These are phyloP conservation scores for Jimgerdemannia lactiflua DNA, from an alignment of 192 early-diverging fungal genomes.

Conservation along the genomic window DNA sequence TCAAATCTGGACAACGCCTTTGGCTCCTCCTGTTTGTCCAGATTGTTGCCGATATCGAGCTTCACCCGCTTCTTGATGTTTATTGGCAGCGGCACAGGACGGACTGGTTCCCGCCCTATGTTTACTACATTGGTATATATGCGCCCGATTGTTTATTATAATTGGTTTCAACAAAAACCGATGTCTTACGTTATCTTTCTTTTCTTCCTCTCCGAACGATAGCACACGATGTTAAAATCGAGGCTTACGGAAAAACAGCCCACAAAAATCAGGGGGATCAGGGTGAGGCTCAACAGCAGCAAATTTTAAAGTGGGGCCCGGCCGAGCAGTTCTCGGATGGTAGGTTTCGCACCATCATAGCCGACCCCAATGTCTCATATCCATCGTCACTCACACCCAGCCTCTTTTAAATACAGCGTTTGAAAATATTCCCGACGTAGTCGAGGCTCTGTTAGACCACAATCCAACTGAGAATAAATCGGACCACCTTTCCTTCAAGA, in stretches of 20 bases:
- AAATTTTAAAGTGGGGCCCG: neutral
- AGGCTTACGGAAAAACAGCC: neutral
- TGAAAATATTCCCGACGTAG: neutral
- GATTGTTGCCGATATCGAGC: too few species aligned
- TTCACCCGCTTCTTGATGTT: too few species aligned
- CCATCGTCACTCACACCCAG: neutral
- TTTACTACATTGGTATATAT: neutral
- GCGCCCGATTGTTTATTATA: too few species aligned
- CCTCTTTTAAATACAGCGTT: neutral
- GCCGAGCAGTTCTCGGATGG: neutral
- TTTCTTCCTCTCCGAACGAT: neutral
- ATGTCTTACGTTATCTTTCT: neutral
- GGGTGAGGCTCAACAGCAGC: neutral
- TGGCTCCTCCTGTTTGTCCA: too few species aligned
- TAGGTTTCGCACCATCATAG: neutral
- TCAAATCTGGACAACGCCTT: too few species aligned
- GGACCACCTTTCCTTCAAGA: neutral
- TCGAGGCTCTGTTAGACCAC: neutral
- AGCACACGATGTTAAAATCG: neutral
- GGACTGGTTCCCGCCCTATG: neutral
- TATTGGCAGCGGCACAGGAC: too few species aligned
- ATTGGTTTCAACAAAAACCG: too few species aligned
- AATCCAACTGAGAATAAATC: neutral
- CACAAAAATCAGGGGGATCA: neutral
- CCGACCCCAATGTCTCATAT: neutral